Percentiles rank a stretch among this genome's conserved stretches.
Conservation (phyloP, 768 basidiomycete genomes). For the Hericium alpestre region DNA sequence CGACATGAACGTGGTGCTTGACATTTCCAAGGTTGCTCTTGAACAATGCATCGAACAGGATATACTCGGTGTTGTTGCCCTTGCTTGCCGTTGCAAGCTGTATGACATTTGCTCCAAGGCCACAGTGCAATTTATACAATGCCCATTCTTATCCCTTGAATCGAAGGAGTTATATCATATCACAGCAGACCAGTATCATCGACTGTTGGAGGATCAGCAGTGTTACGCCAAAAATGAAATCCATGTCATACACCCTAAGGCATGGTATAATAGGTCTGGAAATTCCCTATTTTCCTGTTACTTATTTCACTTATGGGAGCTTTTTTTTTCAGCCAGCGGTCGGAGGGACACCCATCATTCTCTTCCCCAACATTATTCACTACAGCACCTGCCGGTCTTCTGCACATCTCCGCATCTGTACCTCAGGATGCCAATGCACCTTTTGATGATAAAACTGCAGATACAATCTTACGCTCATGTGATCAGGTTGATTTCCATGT, state of each 20-base stretch:
- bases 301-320: background rate
- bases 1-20: background rate
- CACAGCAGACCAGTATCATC: conserved; percentile 2
- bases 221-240: background rate
- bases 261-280: background rate
- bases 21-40: background rate
- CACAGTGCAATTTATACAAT: background rate
- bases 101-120: background rate
- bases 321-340: background rate
- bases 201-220: background rate
- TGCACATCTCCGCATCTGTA: too few relatives aligned
- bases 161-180: background rate
- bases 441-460: background rate
- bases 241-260: background rate
- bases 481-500: background rate
- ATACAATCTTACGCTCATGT: background rate
- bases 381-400: too few relatives aligned
- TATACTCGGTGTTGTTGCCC: conserved; percentile 7
- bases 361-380: too few relatives aligned
- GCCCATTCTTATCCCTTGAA: background rate
- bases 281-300: background rate
- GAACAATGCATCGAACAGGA: background rate
- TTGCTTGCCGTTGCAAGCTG: background rate
- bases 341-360: too few relatives aligned
- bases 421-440: background rate